These are phyloP conservation scores for Colletotrichum sp. DNA, from an alignment of 2,329 filamentous ascomycete species.

Conservation along the genomic window DNA sequence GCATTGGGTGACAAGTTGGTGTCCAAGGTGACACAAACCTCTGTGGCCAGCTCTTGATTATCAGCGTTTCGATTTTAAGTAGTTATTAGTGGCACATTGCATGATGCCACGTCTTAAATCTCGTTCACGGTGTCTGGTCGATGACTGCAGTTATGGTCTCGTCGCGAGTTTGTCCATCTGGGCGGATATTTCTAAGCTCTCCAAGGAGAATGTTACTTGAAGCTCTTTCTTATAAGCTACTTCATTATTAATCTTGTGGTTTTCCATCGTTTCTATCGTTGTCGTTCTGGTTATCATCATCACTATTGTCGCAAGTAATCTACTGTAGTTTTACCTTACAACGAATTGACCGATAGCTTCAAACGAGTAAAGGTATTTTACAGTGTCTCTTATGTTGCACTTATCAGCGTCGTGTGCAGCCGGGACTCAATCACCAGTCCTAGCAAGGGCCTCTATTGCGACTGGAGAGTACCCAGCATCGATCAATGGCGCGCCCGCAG, in stretches of 20 bases:
- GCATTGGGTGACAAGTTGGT: conserved; percentile 31
- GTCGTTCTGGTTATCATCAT: too few species aligned
- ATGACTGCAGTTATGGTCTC: neutral
- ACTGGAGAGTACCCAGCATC: neutral
- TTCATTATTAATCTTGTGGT: too few species aligned
- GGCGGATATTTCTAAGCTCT: too few species aligned
- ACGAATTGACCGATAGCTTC: too few species aligned
- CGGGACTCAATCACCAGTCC: neutral
- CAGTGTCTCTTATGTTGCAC: too few species aligned
- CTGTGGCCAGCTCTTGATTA: neutral
- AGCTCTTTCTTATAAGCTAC: too few species aligned
- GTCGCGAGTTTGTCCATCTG: neutral
- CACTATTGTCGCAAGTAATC: too few species aligned
- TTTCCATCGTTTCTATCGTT: too few species aligned
- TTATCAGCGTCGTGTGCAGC: too few species aligned
- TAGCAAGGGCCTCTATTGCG: neutral
- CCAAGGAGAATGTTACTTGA: too few species aligned
- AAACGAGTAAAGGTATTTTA: accelerated
- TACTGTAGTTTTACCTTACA: too few species aligned
- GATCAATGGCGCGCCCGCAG: neutral
- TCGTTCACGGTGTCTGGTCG: neutral
- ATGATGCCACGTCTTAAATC: neutral
- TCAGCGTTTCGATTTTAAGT: neutral
- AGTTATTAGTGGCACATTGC: neutral
- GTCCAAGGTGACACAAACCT: neutral